Base-by-base conservation (phyloP, 768 basidiomycete genomes). In the Phanerochaete carnosa region DNA sequence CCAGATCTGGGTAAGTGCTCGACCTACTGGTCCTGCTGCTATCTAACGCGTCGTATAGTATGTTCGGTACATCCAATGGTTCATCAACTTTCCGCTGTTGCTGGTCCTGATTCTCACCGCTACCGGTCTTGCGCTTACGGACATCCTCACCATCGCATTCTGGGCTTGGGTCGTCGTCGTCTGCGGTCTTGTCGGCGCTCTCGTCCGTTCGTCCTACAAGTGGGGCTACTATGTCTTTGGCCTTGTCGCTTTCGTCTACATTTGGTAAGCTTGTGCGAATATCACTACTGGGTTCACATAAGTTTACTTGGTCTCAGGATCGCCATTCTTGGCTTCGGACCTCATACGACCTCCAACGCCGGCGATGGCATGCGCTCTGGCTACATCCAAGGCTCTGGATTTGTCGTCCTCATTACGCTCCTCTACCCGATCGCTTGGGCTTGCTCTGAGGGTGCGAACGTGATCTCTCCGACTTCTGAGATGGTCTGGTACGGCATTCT, bases 401-500 rank as follows among this genome's bases (percentile, higher is more conserved):
- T 76, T 70, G 73, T 83, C 62, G 73, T 76, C 23, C 72, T 83
- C 69, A 68, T 86, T 62, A 83, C 81, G 79, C 49, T 80, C 55
- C 62, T 84, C 32, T 86, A 87, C 70, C 82, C 85, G 9, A 74
- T 87, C 59, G 76, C 75, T 35, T 86, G 84, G 85, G 84, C 76
- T 55, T 68, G 79, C 32, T 75, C 76, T 23, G 84, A 85, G 57
- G 83, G 84, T 29, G 73, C 74, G 2, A 80, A 84, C 68, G 73
- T 72, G 28, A 81, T 87, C 66, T 68, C 75, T 2, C 76, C 80
- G 29, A 75, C 77, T 43, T 68, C 72, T 19, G 84, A 86, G 70
- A 84, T 84, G 82, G 68, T 82, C 49, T 80, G 74, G 64, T 84
- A 85, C 67, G 80, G 82, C 56, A 72, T 85, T 54, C 74, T 79